Evolutionary conservation across 2,329 filamentous ascomycete species (phyloP), one percentile per base, ranked within the genome.

Genomic region (Davidsoniella virescens): DNA sequence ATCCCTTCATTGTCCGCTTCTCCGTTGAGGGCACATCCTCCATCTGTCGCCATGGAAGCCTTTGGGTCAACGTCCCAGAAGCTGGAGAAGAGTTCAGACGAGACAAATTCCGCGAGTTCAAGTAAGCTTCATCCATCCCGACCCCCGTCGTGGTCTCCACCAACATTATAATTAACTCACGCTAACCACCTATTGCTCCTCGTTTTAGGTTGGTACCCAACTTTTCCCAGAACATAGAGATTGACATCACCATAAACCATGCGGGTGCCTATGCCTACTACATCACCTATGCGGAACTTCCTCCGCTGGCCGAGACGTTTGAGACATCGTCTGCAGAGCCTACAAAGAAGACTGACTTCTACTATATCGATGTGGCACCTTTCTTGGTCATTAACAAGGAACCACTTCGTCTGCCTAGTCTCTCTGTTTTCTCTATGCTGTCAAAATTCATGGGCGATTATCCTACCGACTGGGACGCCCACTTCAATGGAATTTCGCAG

Each of bases 401-500:
- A 44, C 75, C 78, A 8, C 67, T 98, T 58, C 88, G 92, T 1
- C 71, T 96, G 58, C 80, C 92, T 57, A 86, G 90, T 1, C 71
- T 98, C 46, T 93, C 87, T 12, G 76, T 95, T 56, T 94, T 95
- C 67, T 96, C 92, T 9, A 75, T 90, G 51, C 85, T 98, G 55
- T 95, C 90, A 62, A 98, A 98, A 67, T 95, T 95, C 67, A 93
- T 98, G 86, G 92, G 92, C 55, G 80, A 82, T 60, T 94, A 92
- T 61, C 87, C 90, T 0, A 72, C 72, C 14, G 85, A 94, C 59
- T 98, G 90, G 88, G 79, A 95, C 62, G 82, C 78, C 47, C 90
- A 96, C 63, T 69, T 98, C 52, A 74, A 76, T 51, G 88, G 92
- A 25, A 94, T 98, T 62, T 84, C 85, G 62, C 78, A 84, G 59